phyloP scores from a whole-genome alignment of 2,329 filamentous ascomycete genomes.

The Ophiocordyceps unilateralis region DNA sequence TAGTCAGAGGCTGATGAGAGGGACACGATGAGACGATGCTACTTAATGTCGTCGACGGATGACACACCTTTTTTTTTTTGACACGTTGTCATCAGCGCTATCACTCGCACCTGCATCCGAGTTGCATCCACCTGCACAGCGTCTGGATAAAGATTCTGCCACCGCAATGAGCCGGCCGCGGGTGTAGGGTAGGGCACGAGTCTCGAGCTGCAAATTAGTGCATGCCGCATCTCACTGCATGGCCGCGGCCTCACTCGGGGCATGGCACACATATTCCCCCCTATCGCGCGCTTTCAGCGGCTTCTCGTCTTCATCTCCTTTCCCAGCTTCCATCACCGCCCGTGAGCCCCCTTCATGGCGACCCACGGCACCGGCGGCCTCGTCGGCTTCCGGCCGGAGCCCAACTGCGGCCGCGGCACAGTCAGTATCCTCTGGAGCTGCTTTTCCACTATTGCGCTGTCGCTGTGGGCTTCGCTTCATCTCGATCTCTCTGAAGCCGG shows the following conservation, averaged over 20 bases:
- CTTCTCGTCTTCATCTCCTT: too few relatives aligned
- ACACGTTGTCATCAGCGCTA: background rate
- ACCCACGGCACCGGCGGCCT: background rate
- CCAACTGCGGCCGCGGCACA: background rate
- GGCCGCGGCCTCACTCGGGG: too few relatives aligned
- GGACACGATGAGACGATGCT: too few relatives aligned
- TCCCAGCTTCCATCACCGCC: too few relatives aligned
- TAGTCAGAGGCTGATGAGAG: too few relatives aligned
- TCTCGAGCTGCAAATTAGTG: too few relatives aligned
- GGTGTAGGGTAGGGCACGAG: background rate
- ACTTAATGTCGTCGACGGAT: too few relatives aligned
- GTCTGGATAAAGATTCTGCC: background rate
- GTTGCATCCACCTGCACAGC: background rate
- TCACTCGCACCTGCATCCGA: background rate
- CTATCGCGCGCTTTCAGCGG: too few relatives aligned
- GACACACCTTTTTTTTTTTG: too few relatives aligned
- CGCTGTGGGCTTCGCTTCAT: background rate
- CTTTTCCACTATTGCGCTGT: background rate
- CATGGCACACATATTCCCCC: too few relatives aligned
- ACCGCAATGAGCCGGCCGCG: background rate
- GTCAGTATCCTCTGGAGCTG: background rate
- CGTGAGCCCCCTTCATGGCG: background rate
- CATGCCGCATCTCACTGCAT: too few relatives aligned
- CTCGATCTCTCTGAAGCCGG: background rate
- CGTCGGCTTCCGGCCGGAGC: background rate